Evolutionary conservation across 2,329 filamentous ascomycete genomes (phyloP), one percentile per base, ranked within the genome.

Genomic region (Talaromyces rugulosus): DNA sequence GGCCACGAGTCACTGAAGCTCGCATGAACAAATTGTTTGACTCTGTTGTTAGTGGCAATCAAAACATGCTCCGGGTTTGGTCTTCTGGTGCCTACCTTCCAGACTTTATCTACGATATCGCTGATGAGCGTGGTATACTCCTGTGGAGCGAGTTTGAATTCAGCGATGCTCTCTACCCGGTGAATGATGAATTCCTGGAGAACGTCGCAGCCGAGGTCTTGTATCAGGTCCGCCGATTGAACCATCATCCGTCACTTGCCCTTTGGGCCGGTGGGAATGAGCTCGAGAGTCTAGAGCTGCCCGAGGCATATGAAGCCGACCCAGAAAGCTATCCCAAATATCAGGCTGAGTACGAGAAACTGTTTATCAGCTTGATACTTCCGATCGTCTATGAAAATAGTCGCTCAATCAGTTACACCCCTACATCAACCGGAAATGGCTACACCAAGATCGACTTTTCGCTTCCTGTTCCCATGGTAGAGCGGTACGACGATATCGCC

Each of bases 41-140:
- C 60, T 80, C 83, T 0, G 82, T 83, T 2, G 77, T 84, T 1
- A 79, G 79, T 28, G 84, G 83, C 2, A 86, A 87, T 63, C 85
- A 88, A 68, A 87, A 87, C 67, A 87, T 88, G 85, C 77, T 88
- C 3, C 79, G 85, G 5, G 81, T 87, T 1, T 88, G 86, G 86
- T 79, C 84, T 12, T 84, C 81, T 23, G 84, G 85, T 2, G 81
- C 82, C 1, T 88, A 88, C 64, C 77, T 81, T 1, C 85, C 84
- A 0, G 85, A 87, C 64, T 87, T 85, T 65, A 83, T 88, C 63
- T 88, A 85, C 66, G 85, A 87, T 61, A 74, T 87, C 9, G 86
- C 85, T 1, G 85, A 88, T 68, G 83, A 86, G 68, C 79, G 80
- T 66, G 86, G 86, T 1, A 78, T 88, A 5, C 73, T 88, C 6